Base-by-base conservation (phyloP, 164 flowering plant species). In the Buxus sempervirens region DNA sequence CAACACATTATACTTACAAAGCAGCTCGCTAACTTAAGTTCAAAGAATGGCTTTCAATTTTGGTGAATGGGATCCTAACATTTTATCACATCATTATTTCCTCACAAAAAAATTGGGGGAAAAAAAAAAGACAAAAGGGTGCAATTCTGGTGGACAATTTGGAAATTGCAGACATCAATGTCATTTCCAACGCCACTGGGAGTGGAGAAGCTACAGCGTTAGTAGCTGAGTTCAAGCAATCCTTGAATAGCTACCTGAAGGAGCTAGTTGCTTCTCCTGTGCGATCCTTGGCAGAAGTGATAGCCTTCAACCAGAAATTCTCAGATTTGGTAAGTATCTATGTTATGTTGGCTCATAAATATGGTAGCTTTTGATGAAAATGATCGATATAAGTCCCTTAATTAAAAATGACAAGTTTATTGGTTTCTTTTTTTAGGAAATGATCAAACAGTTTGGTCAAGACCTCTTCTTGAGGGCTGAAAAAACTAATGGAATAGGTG, bases 241-340 rank as follows among this genome's bases (percentile, higher is more conserved):
- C 76, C 15, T 36, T 86, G 8, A 81, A 80, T 66, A 64, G 51
- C 1, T 88, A 86, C 72, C 67, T 86, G 4, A 74, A 78, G 42
- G 78, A 78, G 57, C 74, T 90, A 1, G 67, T 74, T 21, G 25
- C n/a, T 28, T 86, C 93, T 45, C 90, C 93, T 0, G 84, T 90
- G 9, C 63, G 83, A 51, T 76, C 88, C 5, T 62, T 88, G 27
- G 81, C 88, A 2, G 91, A 88, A 25, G 58, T 82, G 4, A 88
- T 88, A 13, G 75, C 82, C 59, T 90, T 85, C 82, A 88, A 86
- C 68, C 12, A 66, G n/a, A 82, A 78, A 13, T 48, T 58, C 74
- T 22, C 85, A 0, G 74, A 73, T 5, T 23, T 72, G 85, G 92
- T 88, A 63, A 54, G 45, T 51, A 32, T 53, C 45, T 2, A 21